phyloP scores from a whole-genome alignment of 176 grass and related monocot genomes.

The Oropetium thomaeum region DNA sequence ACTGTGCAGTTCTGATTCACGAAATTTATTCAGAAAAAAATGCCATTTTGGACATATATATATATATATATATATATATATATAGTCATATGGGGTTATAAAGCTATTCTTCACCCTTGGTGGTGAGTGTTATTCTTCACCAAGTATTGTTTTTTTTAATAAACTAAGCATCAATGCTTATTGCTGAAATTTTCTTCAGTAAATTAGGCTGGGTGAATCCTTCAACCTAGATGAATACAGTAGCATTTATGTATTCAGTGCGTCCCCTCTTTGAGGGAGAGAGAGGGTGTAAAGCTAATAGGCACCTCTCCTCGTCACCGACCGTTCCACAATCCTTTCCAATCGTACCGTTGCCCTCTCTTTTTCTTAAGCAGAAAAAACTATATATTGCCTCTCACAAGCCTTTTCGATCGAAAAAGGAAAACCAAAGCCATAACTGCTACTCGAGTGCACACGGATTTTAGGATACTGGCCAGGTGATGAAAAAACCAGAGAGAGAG shows the following conservation, averaged over 20 bases:
- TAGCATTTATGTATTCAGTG: too few species aligned
- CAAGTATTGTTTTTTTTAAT: too few species aligned
- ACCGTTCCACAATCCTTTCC: conserved; percentile 23
- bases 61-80: too few species aligned
- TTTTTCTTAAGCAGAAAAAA: conserved; percentile 34
- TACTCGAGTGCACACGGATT: conserved; percentile 17
- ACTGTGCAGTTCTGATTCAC: background rate
- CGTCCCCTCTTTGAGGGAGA: background rate
- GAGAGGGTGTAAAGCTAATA: conserved; percentile 1
- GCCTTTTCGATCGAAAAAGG: background rate
- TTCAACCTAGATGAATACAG: too few species aligned
- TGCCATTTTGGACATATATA: background rate
- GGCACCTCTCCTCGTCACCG: background rate
- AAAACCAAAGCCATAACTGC: background rate
- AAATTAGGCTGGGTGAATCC: too few species aligned
- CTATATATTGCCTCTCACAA: background rate
- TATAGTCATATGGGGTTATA: too few species aligned
- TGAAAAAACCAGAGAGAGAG: background rate
- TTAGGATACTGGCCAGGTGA: background rate
- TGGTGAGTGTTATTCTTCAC: too few species aligned
- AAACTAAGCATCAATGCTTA: too few species aligned
- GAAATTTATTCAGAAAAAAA: background rate
- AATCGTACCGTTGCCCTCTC: background rate
- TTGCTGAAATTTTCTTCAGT: too few species aligned
- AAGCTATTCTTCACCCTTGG: too few species aligned